A percentile compares a stretch with the other conserved stretches of the same genome.
Evolutionary conservation across 2,329 filamentous ascomycete species (phyloP).

Genomic region (Curvularia verruculosa): DNA sequence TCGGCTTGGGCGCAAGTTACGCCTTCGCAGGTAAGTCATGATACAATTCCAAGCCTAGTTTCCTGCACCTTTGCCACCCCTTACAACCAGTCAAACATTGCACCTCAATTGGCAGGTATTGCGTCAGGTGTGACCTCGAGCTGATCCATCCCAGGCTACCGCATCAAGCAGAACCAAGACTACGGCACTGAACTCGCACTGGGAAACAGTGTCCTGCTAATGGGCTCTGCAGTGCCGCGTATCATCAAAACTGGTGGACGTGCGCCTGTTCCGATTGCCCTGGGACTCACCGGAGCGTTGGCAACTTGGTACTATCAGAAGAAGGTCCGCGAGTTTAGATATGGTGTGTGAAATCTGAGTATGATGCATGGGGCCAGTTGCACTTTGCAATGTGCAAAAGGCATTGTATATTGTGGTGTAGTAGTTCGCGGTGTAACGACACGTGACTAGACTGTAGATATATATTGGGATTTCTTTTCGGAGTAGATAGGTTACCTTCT

Average conservation of each 20-base stretch:
- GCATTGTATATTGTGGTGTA: too few species aligned
- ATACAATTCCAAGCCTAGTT: neutral
- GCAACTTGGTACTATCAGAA: slow-evolving; percentile 40
- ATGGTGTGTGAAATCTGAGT: slow-evolving; percentile 25
- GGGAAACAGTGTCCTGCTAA: slow-evolving; percentile 32
- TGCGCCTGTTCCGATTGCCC: slow-evolving; percentile 35
- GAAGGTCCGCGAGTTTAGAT: slow-evolving; percentile 40
- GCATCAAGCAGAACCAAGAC: slow-evolving; percentile 38
- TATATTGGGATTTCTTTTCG: too few species aligned
- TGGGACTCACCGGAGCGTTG: slow-evolving; percentile 32
- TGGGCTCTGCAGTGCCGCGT: slow-evolving; percentile 34
- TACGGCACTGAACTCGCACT: slow-evolving; percentile 38
- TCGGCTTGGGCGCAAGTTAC: slow-evolving; percentile 35
- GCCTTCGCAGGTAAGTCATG: slow-evolving; percentile 29
- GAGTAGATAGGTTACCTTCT: too few species aligned
- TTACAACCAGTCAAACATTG: too few species aligned
- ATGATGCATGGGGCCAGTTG: neutral
- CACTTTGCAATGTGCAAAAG: neutral
- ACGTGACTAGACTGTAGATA: too few species aligned
- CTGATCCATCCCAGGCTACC: slow-evolving; percentile 22
- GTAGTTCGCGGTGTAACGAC: too few species aligned
- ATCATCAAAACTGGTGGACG: slow-evolving; percentile 37
- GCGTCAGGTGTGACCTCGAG: neutral
- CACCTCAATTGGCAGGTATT: neutral
- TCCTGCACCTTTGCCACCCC: too few species aligned